A percentile compares a stretch with the other conserved stretches of the same genome.
These are phyloP conservation scores for Aspergillus sp. DNA, from an alignment of 2,329 filamentous ascomycete genomes.

Conservation along the genomic window DNA sequence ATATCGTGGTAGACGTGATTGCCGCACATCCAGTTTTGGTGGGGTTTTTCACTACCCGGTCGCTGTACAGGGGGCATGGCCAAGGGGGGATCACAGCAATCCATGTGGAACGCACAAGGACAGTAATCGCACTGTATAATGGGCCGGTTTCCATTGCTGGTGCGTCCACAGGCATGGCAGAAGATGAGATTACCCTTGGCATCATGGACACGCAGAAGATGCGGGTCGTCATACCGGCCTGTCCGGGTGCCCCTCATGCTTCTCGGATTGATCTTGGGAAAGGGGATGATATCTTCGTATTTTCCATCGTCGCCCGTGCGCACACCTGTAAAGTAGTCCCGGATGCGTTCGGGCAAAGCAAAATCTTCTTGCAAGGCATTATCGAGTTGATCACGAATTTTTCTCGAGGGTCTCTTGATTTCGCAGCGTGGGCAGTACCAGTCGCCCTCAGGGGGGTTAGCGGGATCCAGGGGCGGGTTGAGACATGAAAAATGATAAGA, in stretches of 20 bases:
- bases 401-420: slow-evolving; percentile 47
- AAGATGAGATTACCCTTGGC: slow-evolving; percentile 71
- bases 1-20: slow-evolving; percentile 79
- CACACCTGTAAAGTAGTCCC: slow-evolving; percentile 77
- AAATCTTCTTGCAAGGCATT: slow-evolving; percentile 69
- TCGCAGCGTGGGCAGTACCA: slow-evolving; percentile 75
- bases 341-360: slow-evolving; percentile 67
- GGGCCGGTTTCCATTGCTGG: slow-evolving; percentile 62
- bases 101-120: slow-evolving; percentile 80
- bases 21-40: slow-evolving; percentile 81
- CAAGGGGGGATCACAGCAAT: slow-evolving; percentile 83
- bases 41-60: slow-evolving; percentile 51
- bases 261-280: slow-evolving; percentile 22
- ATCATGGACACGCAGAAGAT: slow-evolving; percentile 59
- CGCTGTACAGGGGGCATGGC: slow-evolving; percentile 68
- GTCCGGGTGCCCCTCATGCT: slow-evolving; percentile 16
- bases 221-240: slow-evolving; percentile 29
- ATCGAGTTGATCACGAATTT: slow-evolving; percentile 63
- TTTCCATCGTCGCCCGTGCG: slow-evolving; percentile 73
- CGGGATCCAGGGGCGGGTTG: slow-evolving; percentile 71
- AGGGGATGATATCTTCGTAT: slow-evolving; percentile 67
- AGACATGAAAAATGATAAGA: slow-evolving; percentile 90
- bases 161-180: slow-evolving; percentile 72
- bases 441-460: slow-evolving; percentile 63
- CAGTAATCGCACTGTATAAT: slow-evolving; percentile 89